Percentiles rank a stretch among this genome's conserved stretches.
Conservation (phyloP, 202 grass and related monocot species). For the Zoysia matrella region DNA sequence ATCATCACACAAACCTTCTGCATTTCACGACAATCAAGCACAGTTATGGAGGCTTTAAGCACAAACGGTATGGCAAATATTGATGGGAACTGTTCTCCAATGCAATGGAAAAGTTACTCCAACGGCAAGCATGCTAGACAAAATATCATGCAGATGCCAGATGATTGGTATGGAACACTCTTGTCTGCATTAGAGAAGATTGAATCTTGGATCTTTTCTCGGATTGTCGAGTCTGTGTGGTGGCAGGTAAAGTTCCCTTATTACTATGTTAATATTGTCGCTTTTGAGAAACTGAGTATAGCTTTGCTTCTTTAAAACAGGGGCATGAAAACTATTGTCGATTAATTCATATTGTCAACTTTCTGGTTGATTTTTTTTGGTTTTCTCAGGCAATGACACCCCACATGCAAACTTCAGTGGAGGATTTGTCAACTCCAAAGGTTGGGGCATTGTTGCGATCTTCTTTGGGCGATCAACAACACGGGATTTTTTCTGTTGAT, state of each 20-base stretch:
- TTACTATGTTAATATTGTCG: conserved; percentile 7
- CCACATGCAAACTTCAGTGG: conserved; percentile 70
- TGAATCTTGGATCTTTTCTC: conserved; percentile 89
- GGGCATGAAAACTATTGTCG: not conserved
- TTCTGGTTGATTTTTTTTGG: conserved; percentile 15
- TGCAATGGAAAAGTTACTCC: conserved; percentile 48
- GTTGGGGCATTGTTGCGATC: conserved; percentile 41
- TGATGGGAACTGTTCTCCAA: conserved; percentile 31
- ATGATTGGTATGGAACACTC: conserved; percentile 81
- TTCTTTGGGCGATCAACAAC: conserved; percentile 60
- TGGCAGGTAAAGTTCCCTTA: conserved; percentile 73
- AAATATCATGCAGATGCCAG: conserved; percentile 46
- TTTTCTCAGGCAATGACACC: conserved; percentile 74
- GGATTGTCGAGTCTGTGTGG: conserved; percentile 88
- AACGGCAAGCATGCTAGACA: conserved; percentile 42
- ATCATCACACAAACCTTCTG: conserved; percentile 79
- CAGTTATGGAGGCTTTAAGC: conserved; percentile 44
- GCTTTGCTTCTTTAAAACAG: conserved; percentile 35
- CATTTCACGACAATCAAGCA: conserved; percentile 45
- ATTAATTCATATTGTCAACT: conserved; percentile 14
- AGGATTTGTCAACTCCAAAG: conserved; percentile 56
- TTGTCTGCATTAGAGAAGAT: conserved; percentile 76
- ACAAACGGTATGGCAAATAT: conserved; percentile 47
- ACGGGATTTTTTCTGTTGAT: conserved; percentile 69
- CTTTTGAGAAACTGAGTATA: conserved; percentile 5